These are phyloP conservation scores for Diaporthe sp. DNA, from an alignment of 2,329 filamentous ascomycete species.

Conservation along the genomic window DNA sequence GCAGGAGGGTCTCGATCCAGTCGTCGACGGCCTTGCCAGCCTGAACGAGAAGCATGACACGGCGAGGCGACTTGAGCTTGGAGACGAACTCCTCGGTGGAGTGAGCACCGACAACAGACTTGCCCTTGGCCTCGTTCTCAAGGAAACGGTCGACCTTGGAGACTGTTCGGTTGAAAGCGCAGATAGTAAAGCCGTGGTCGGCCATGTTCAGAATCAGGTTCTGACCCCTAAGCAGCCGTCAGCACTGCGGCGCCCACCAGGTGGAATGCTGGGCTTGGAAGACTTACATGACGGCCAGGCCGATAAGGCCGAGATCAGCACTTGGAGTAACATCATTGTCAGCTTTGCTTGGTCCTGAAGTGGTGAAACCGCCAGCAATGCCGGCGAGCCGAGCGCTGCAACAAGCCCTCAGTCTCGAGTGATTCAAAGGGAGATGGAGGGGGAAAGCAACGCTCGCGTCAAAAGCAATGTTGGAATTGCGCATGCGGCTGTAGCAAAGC, in stretches of 20 bases:
- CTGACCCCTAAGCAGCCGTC: constrained; percentile 66
- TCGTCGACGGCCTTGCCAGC: constrained; percentile 97
- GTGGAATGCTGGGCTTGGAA: constrained; percentile 2
- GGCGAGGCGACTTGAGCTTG: constrained; percentile 97
- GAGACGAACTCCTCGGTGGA: constrained; percentile 92
- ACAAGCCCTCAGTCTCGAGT: constrained; percentile 46
- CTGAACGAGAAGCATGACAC: constrained; percentile 99
- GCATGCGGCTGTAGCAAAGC: background rate
- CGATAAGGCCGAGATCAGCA: constrained; percentile 92
- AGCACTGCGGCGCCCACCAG: constrained; percentile 19
- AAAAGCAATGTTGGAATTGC: background rate
- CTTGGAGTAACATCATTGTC: constrained; percentile 63
- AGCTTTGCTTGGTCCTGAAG: constrained; percentile 59
- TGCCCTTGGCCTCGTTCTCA: constrained; percentile 92
- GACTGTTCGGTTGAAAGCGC: constrained; percentile 98
- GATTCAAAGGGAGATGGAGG: constrained; percentile 39
- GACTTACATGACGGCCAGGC: constrained; percentile 87
- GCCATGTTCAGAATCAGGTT: constrained; percentile 92
- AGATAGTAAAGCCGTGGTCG: constrained; percentile 94
- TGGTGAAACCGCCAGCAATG: constrained; percentile 72
- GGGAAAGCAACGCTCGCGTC: constrained; percentile 32
- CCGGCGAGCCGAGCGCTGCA: constrained; percentile 79
- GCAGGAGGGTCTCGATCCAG: constrained; percentile 96
- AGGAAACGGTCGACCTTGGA: constrained; percentile 97
- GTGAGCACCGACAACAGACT: constrained; percentile 94